Base-by-base conservation (phyloP, 371 early-diverging fungal species). In the Circinella minor region DNA sequence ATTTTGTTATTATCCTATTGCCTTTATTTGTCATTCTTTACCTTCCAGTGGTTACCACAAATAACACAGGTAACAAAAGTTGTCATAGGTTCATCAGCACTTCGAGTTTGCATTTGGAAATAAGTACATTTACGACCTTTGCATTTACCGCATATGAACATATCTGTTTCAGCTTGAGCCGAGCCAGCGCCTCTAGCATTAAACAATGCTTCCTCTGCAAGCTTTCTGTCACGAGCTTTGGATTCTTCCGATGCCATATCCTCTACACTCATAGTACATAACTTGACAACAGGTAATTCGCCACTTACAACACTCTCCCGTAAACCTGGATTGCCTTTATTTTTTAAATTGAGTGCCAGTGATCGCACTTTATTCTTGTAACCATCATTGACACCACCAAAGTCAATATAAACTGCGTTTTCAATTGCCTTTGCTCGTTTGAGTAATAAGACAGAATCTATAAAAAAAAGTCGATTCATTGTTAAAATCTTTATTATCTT, bases 21-120 rank as follows among this genome's bases (percentile, higher is more conserved):
- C 15, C 51, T 15, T n/a, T 14, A 5, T 34, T 57, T 57, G 6
- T 43, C 43, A 2, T 27, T 27, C 43, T 48, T 71, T 68, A 75
- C 75, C 82, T 95, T 97, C 97, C 97, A 96, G 51, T 87, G 89
- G 75, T 96, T 91, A 46, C 89, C 86, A 80, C 97, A 97, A 46
- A 74, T 77, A 43, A 88, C 83, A 75, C 97, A 97, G 8, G 94
- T 95, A 55, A 95, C 96, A 83, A 96, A 96, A 0, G 96, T 96
- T 4, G 96, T 96, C 97, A 97, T 98, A 11, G 98, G 98, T 85
- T 98, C 99, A 91, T 99, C 99, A 27, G 99, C 99, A 75, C 94
- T 94, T 55, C 99, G 88, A 37, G 84, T 84, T 73, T 84, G 84
- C 68, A 99, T 99, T 87, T 99, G 99, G 86, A 91, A 97, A 82